phyloP scores from a whole-genome alignment of 2,329 filamentous ascomycete species.

The Atkinsonella hypoxylon region DNA sequence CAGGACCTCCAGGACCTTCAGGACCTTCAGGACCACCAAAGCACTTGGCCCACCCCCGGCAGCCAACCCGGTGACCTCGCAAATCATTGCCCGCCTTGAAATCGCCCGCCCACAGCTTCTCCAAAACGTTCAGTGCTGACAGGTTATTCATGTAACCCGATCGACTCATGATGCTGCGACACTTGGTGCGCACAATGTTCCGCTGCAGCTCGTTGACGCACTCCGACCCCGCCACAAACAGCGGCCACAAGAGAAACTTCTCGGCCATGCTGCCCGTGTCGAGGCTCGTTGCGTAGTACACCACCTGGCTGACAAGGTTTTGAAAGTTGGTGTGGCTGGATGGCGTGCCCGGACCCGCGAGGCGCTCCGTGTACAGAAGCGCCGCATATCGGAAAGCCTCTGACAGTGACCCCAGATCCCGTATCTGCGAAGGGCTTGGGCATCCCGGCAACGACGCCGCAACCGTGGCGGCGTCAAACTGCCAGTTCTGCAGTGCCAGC shows the following conservation, averaged over 20 bases:
- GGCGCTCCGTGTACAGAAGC: conserved; percentile 77
- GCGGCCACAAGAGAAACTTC: conserved; percentile 86
- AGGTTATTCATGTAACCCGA: conserved; percentile 93
- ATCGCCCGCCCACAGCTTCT: conserved; percentile 65
- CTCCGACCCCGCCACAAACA: conserved; percentile 84
- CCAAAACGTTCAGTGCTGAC: conserved; percentile 71
- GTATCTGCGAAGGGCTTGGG: conserved; percentile 48
- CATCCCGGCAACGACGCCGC: conserved; percentile 36
- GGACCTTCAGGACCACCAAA: conserved; percentile 42
- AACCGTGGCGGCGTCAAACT: conserved; percentile 50
- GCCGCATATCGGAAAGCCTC: conserved; percentile 86
- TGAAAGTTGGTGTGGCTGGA: conserved; percentile 70
- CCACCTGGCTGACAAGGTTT: conserved; percentile 66
- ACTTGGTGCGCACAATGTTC: conserved; percentile 65
- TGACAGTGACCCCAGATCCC: conserved; percentile 70
- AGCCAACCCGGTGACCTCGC: conserved; percentile 21
- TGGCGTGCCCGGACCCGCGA: conserved; percentile 64
- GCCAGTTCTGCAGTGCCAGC: conserved; percentile 66
- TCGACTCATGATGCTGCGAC: conserved; percentile 74
- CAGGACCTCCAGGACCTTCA: conserved; percentile 40
- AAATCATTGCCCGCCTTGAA: conserved; percentile 24
- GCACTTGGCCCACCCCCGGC: conserved; percentile 42
- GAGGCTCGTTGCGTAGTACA: conserved; percentile 73
- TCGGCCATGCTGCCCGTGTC: conserved; percentile 60
- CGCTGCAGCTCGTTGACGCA: conserved; percentile 74